A percentile compares a stretch with the other conserved stretches of the same genome.
Conservation (phyloP, 495 filamentous ascomycete genomes). For the Monascus purpureus region DNA sequence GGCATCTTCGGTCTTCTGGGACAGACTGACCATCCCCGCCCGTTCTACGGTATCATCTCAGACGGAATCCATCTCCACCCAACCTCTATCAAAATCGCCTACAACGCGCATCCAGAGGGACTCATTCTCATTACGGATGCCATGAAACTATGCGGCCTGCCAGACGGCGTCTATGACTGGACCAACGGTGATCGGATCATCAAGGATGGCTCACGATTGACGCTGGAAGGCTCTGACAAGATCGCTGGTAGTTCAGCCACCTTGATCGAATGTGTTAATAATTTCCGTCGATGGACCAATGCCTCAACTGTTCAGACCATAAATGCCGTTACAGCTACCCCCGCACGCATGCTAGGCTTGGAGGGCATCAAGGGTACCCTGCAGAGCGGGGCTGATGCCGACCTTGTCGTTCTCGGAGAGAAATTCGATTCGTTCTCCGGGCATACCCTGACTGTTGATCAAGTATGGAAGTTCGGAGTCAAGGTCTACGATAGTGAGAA, state of each 20-base stretch:
- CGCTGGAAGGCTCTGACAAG: slow-evolving; percentile 53
- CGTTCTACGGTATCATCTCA: slow-evolving; percentile 47
- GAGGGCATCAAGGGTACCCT: slow-evolving; percentile 52
- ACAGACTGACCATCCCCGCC: slow-evolving; percentile 28
- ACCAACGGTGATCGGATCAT: slow-evolving; percentile 58
- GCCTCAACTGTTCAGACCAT: slow-evolving; percentile 49
- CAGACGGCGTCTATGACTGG: slow-evolving; percentile 67
- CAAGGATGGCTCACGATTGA: slow-evolving; percentile 53
- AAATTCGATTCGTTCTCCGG: slow-evolving; percentile 26
- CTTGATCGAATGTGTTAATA: slow-evolving; percentile 67
- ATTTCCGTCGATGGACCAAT: slow-evolving; percentile 61
- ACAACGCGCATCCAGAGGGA: slow-evolving; percentile 39
- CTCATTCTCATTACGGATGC: slow-evolving; percentile 49
- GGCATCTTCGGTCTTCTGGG: slow-evolving; percentile 68
- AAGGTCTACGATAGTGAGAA: slow-evolving; percentile 30
- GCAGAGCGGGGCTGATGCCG: slow-evolving; percentile 59
- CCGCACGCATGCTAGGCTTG: slow-evolving; percentile 59
- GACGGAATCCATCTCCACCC: slow-evolving; percentile 53
- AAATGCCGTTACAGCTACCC: slow-evolving; percentile 55
- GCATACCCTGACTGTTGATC: slow-evolving; percentile 43
- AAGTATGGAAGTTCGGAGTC: slow-evolving; percentile 69
- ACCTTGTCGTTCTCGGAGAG: slow-evolving; percentile 58
- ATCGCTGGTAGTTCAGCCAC: slow-evolving; percentile 61
- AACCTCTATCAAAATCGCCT: slow-evolving; percentile 43
- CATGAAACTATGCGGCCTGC: slow-evolving; percentile 49